A percentile compares a stretch with the other conserved stretches of the same genome.
Evolutionary conservation across 768 basidiomycete genomes (phyloP).

Genomic region (Boletus sensibilis): DNA sequence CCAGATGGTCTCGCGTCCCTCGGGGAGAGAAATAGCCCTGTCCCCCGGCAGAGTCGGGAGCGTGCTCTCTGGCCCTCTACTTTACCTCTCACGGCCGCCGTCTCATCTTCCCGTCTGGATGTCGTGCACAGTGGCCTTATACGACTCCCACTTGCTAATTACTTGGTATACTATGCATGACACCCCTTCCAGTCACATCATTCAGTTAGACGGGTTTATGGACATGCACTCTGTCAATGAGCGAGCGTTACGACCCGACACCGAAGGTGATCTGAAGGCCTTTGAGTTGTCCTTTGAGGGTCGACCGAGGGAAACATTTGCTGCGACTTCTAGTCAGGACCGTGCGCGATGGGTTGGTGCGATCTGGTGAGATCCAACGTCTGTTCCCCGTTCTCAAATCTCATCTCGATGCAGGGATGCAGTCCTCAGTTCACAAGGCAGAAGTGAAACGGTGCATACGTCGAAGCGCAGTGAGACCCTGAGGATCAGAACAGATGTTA

Average conservation of each 20-base stretch:
- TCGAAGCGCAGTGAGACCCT: slow-evolving; percentile 3
- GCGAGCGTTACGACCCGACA: slow-evolving; percentile 40
- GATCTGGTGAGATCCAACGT: slow-evolving; percentile 53
- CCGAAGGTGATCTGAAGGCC: slow-evolving; percentile 46
- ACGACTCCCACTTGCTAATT: slow-evolving; percentile 44
- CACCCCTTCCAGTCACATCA: slow-evolving; percentile 42
- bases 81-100: slow-evolving; percentile 45
- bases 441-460: background rate
- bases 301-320: slow-evolving; percentile 56
- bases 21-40: background rate
- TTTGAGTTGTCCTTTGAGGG: slow-evolving; percentile 68
- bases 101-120: slow-evolving; percentile 47
- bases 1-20: background rate
- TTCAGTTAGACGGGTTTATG: slow-evolving; percentile 52
- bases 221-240: slow-evolving; percentile 68
- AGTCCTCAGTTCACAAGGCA: slow-evolving; percentile 44
- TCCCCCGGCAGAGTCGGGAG: background rate
- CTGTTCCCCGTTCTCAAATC: background rate
- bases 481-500: slow-evolving; percentile 19
- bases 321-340: slow-evolving; percentile 56
- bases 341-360: slow-evolving; percentile 73
- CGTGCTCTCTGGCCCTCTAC: slow-evolving; percentile 32
- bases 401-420: slow-evolving; percentile 48
- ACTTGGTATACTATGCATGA: slow-evolving; percentile 45
- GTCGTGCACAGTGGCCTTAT: slow-evolving; percentile 41